Conservation (phyloP, 805 yeast species). For the Pichia paraexigua region DNA sequence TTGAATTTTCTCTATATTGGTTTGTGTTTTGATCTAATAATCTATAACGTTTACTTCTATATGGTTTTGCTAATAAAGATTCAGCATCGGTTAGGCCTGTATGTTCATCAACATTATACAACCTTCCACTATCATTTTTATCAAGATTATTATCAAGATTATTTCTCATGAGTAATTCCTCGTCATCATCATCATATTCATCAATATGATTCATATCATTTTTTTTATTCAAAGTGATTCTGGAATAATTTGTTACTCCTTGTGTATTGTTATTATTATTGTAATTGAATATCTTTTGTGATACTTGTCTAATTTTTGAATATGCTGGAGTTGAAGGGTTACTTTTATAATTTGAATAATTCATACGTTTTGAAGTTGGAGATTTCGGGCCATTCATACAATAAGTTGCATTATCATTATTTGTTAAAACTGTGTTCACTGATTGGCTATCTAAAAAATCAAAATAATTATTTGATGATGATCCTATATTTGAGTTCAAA, state of each 20-base stretch:
- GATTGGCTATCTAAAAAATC: slow-evolving; percentile 18
- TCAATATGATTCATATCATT: neutral
- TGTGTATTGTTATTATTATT: neutral
- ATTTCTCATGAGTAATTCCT: neutral
- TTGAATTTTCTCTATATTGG: neutral
- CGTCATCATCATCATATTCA: neutral
- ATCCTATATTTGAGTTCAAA: slow-evolving; percentile 2
- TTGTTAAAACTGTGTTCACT: slow-evolving; percentile 5
- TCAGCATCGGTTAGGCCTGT: slow-evolving; percentile 19
- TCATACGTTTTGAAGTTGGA: slow-evolving; percentile 3
- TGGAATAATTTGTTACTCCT: neutral
- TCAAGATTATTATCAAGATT: neutral
- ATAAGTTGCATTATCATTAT: neutral
- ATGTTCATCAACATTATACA: slow-evolving; percentile 3
- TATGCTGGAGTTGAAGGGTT: slow-evolving; percentile 8
- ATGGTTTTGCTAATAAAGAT: slow-evolving; percentile 17
- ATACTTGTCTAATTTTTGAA: slow-evolving; percentile 25
- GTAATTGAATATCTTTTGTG: slow-evolving; percentile 18
- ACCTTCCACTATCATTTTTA: slow-evolving; percentile 8
- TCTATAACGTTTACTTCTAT: slow-evolving; percentile 1
- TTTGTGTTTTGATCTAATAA: neutral
- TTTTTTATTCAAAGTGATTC: neutral
- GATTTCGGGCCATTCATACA: slow-evolving; percentile 2
- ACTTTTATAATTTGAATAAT: neutral
- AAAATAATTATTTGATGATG: slow-evolving; percentile 11